These are phyloP conservation scores for Guillardia theta DNA, from an alignment of 78 protist species.

Conservation along the genomic window DNA sequence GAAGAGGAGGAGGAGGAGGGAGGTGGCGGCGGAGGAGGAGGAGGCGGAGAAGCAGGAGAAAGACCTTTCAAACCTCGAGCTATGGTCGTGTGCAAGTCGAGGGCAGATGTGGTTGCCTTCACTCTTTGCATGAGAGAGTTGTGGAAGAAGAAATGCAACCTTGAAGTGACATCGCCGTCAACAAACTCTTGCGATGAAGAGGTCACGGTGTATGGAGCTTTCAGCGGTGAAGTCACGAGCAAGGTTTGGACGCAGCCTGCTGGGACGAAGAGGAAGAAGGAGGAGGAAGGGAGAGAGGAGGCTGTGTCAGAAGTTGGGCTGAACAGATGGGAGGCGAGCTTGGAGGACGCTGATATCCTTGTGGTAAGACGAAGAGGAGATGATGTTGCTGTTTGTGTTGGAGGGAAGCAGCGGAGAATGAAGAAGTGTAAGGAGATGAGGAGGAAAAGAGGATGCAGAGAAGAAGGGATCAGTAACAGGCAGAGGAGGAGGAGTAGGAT, in stretches of 20 bases:
- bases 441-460: neutral
- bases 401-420: no score
- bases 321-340: neutral
- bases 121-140: neutral
- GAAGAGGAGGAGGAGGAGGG: neutral
- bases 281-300: neutral
- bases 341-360: neutral
- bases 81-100: neutral
- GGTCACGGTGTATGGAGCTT: neutral
- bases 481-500: neutral
- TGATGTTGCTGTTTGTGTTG: no score
- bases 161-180: no score
- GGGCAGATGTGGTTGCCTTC: neutral
- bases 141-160: neutral
- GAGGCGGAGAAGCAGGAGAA: neutral
- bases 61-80: neutral
- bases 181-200: no score
- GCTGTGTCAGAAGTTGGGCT: neutral
- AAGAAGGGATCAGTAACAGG: neutral
- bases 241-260: neutral
- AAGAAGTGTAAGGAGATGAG: no score
- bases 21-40: neutral
- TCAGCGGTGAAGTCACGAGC: neutral
- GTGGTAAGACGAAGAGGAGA: no score
- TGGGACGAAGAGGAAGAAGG: neutral